phyloP scores from a whole-genome alignment of 163 green algal species.

The Chloroidium sp. region DNA sequence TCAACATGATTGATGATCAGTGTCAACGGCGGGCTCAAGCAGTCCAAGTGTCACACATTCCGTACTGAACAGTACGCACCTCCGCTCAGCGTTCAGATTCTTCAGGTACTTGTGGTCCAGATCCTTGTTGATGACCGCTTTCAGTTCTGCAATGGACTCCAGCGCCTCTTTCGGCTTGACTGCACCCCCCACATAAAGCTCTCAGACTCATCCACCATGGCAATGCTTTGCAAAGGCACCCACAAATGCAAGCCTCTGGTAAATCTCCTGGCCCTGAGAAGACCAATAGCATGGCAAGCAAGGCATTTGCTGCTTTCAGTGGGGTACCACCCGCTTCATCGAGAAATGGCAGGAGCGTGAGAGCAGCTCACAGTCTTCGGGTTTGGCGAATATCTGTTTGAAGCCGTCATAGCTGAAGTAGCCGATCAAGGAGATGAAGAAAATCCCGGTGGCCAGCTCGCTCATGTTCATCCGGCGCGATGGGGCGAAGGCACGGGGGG shows the following conservation, averaged over 20 bases:
- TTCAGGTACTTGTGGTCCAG: neutral
- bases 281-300: too few relatives aligned
- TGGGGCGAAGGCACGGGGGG: too few relatives aligned
- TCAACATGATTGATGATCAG: neutral
- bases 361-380: neutral
- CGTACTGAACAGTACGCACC: too few relatives aligned
- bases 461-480: too few relatives aligned
- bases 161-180: neutral
- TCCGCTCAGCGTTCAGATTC: too few relatives aligned
- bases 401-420: neutral
- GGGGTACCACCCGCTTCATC: too few relatives aligned
- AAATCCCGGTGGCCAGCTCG: neutral
- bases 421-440: neutral
- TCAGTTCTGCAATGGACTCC: neutral
- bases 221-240: neutral
- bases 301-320: neutral
- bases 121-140: neutral
- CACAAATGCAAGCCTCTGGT: too few relatives aligned
- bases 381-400: neutral
- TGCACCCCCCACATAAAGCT: neutral
- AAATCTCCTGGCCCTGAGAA: too few relatives aligned
- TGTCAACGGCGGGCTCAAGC: neutral
- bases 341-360: neutral
- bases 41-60: neutral
- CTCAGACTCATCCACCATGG: neutral